A percentile compares a stretch with the other conserved stretches of the same genome.
These are phyloP conservation scores for Salvia splendens DNA, from an alignment of 257 asterid species.

Conservation along the genomic window DNA sequence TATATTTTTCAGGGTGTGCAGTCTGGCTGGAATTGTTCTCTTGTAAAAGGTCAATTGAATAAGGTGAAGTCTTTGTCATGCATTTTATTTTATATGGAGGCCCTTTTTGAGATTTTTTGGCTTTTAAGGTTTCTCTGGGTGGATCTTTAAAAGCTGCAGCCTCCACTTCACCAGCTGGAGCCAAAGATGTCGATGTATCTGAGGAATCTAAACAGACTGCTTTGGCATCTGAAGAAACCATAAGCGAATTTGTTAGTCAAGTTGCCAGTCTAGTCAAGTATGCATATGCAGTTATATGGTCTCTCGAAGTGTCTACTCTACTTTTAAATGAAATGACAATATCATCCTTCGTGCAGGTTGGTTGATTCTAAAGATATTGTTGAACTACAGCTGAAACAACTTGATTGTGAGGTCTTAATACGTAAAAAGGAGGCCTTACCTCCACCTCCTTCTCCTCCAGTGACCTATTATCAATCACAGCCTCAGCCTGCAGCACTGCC, in stretches of 20 bases:
- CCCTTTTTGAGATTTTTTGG: conserved; percentile 41
- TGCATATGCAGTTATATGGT: conserved; percentile 35
- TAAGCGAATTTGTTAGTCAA: conserved; percentile 69
- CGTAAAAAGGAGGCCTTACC: conserved; percentile 88
- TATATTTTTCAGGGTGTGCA: conserved; percentile 49
- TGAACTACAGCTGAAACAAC: conserved; percentile 79
- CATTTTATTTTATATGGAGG: conserved; percentile 41
- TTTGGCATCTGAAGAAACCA: conserved; percentile 64
- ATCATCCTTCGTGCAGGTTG: conserved; percentile 55
- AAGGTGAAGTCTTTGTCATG: conserved; percentile 52
- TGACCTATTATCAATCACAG: conserved; percentile 53
- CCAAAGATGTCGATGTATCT: conserved; percentile 44
- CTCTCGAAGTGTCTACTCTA: conserved; percentile 22
- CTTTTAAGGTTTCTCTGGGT: conserved; percentile 64
- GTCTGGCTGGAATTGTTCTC: conserved; percentile 52
- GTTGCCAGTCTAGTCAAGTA: conserved; percentile 84
- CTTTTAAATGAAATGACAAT: conserved; percentile 23
- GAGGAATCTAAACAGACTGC: conserved; percentile 43
- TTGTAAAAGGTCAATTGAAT: conserved; percentile 58
- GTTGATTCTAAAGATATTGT: conserved; percentile 85
- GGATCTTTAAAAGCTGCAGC: conserved; percentile 50
- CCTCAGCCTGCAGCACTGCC: conserved; percentile 51
- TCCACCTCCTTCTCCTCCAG: conserved; percentile 65
- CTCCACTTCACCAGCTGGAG: conserved; percentile 43
- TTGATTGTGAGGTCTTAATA: conserved; percentile 69